These are phyloP conservation scores for Dryadomyces quercus-mongolicae DNA, from an alignment of 2,329 filamentous ascomycete species.

Conservation along the genomic window DNA sequence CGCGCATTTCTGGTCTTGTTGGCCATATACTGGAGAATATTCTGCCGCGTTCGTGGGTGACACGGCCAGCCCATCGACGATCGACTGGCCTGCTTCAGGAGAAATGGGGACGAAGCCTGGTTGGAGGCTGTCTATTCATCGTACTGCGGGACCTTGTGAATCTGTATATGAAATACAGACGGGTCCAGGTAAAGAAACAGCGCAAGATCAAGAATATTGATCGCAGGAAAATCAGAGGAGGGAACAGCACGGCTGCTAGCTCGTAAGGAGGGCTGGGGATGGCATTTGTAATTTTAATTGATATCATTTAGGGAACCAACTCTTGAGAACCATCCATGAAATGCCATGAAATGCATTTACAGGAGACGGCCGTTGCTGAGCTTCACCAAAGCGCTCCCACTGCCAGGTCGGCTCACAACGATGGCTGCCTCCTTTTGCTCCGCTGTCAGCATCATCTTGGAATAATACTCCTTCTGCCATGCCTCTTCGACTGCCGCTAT, in stretches of 20 bases:
- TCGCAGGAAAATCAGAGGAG: background rate
- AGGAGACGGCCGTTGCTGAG: constrained; percentile 13
- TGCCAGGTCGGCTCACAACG: constrained; percentile 78
- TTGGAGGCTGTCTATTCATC: constrained; percentile 81
- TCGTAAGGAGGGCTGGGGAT: too few species aligned
- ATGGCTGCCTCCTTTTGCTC: constrained; percentile 71
- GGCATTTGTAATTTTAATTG: too few species aligned
- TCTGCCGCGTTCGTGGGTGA: constrained; percentile 58
- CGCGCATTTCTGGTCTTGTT: constrained; percentile 64
- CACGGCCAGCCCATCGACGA: constrained; percentile 17
- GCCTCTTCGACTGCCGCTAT: constrained; percentile 67
- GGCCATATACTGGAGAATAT: constrained; percentile 61
- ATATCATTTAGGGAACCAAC: too few species aligned
- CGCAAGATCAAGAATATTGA: constrained; percentile 42
- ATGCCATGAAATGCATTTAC: too few species aligned
- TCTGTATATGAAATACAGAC: constrained; percentile 52
- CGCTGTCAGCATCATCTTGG: constrained; percentile 48
- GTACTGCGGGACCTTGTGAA: constrained; percentile 60
- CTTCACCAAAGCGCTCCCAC: constrained; percentile 49
- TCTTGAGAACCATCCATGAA: too few species aligned
- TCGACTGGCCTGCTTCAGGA: constrained; percentile 56
- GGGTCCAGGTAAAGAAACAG: constrained; percentile 41
- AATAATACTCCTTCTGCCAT: constrained; percentile 73
- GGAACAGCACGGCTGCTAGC: too few species aligned
- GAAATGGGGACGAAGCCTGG: constrained; percentile 77